These are phyloP conservation scores for Pythium brachiatum DNA, from an alignment of 352 stramenopile genomes.

Conservation along the genomic window DNA sequence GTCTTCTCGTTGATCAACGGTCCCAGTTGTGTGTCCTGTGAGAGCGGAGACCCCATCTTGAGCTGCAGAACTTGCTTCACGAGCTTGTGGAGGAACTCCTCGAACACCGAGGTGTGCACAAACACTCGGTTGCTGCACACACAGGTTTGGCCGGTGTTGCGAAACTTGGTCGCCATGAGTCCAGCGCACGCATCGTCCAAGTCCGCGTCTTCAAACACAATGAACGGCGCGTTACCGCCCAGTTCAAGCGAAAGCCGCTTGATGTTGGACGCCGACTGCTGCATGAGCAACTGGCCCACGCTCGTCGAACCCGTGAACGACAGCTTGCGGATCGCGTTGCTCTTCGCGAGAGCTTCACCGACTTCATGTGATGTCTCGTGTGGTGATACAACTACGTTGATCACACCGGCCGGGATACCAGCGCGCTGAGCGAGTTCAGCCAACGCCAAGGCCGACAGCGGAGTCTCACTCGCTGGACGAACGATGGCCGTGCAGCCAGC, in stretches of 20 bases:
- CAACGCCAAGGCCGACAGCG: conserved; percentile 93
- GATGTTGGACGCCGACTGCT: conserved; percentile 74
- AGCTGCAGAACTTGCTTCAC: conserved; percentile 72
- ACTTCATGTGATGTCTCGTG: conserved; percentile 69
- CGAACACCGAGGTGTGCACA: conserved; percentile 91
- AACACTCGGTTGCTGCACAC: conserved; percentile 93
- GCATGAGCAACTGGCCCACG: conserved; percentile 80
- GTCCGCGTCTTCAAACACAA: conserved; percentile 91
- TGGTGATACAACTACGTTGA: conserved; percentile 87
- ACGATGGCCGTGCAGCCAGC: conserved; percentile 95
- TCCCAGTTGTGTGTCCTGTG: conserved; percentile 84
- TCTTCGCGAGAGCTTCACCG: conserved; percentile 74
- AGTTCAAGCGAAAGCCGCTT: conserved; percentile 89
- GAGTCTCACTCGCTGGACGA: conserved; percentile 96
- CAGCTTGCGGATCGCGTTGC: conserved; percentile 83
- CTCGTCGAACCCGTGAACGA: conserved; percentile 87
- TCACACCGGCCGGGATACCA: conserved; percentile 81
- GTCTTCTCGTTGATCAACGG: conserved; percentile 94
- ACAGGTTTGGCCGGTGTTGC: conserved; percentile 88
- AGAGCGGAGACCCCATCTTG: conserved; percentile 85
- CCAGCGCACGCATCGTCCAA: conserved; percentile 80
- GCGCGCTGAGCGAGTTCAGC: conserved; percentile 85
- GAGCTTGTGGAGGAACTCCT: conserved; percentile 90
- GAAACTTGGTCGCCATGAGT: conserved; percentile 85
- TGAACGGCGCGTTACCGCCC: conserved; percentile 92